Evolutionary conservation across 371 early-diverging fungal species (phyloP), one percentile per base, ranked within the genome.

Genomic region (Paraphysoderma sedebokerense): DNA sequence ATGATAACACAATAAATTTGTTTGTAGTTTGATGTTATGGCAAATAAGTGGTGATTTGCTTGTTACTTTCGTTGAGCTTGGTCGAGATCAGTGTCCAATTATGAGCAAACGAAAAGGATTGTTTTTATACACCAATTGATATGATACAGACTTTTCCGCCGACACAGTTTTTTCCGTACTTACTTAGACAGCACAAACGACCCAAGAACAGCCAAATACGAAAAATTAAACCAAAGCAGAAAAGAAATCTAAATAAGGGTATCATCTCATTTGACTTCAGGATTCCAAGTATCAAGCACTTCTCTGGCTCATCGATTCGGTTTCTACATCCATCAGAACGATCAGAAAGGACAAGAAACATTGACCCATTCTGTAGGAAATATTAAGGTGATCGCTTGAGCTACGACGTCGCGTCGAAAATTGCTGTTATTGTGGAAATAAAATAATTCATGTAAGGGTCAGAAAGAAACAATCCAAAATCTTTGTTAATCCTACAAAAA

Each of bases 131-230:
- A 5, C 11, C n/a, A 35, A 22, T 13, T 22, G 22, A 27, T 12
- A 13, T 38, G 47, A 61, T 0, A 56, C 58, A 3, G 50, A 52
- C 62, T 60, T 61, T 5, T 48, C 49, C 9, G 41, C 47, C 11
- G 47, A 56, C 26, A 68, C 32, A 89, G 60, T 29, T 63, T 63
- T 37, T 61, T 55, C 23, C 72, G 52, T 17, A 70, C 58, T 70
- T 72, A 54, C 19, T 22, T 26, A 29, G 24, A 28, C 17, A 42
- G 11, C 19, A 11, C 11, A 5, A 48, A 49, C 24, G 6, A 44
- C 45, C 24, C 3, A 34, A 5, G 28, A 19, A 27, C 34, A 27
- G 29, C 15, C 8, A 5, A 32, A 11, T 29, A 33, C 33, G 27
- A 55, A 41, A 12, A 26, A 38, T 5, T 44, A 15, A n/a, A 8